Percentiles rank a stretch among this genome's conserved stretches.
These are phyloP conservation scores for Psilocybe subaeruginosa DNA, from an alignment of 768 basidiomycete species.

Conservation along the genomic window DNA sequence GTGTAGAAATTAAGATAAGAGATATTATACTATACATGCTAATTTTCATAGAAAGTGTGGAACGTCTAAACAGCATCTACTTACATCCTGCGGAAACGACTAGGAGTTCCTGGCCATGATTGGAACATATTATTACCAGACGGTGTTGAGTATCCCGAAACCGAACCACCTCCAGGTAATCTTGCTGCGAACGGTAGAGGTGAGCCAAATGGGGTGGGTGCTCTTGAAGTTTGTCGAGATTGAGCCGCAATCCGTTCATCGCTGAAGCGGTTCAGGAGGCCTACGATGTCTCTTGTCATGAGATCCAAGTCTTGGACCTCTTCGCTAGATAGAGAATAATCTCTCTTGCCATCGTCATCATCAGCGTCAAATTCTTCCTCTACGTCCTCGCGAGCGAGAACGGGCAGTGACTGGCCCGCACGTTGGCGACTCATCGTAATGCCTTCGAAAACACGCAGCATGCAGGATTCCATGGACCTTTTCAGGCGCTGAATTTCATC, in stretches of 20 bases:
- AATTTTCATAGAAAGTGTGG: neutral
- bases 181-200: conserved; percentile 42
- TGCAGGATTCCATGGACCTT: conserved; percentile 75
- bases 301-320: conserved; percentile 79
- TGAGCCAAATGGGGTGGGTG: conserved; percentile 65
- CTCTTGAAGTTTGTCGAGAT: conserved; percentile 64
- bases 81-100: conserved; percentile 36
- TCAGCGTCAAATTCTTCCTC: conserved; percentile 62
- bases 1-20: conserved; percentile 4
- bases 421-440: conserved; percentile 54
- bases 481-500: conserved; percentile 87
- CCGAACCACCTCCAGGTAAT: conserved; percentile 32
- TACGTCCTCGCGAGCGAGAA: conserved; percentile 44
- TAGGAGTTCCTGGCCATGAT: conserved; percentile 70
- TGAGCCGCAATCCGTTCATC: conserved; percentile 62
- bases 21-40: conserved; percentile 16
- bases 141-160: conserved; percentile 67
- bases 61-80: conserved; percentile 1
- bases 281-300: conserved; percentile 74
- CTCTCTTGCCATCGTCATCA: conserved; percentile 49
- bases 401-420: conserved; percentile 29
- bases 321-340: conserved; percentile 58
- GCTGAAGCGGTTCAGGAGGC: conserved; percentile 71
- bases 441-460: conserved; percentile 91
- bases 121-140: conserved; percentile 28